Conservation (phyloP, 331 rosid genomes). For the Quercus tomentella region DNA sequence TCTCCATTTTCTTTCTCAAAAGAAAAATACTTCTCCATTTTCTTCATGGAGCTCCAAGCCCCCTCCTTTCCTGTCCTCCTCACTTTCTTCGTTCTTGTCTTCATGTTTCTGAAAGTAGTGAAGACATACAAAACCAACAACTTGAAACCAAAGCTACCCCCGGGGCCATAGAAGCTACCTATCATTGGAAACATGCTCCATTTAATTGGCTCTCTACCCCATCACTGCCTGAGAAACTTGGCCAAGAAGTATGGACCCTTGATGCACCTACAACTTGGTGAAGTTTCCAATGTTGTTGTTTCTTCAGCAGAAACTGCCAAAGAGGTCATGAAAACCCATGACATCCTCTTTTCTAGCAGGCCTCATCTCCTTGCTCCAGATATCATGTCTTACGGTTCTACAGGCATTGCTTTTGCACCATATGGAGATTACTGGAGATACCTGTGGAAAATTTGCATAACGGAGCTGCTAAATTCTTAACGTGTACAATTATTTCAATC, state of each 20-base stretch:
- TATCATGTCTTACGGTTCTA: not conserved
- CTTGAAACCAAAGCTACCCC: conserved; percentile 3
- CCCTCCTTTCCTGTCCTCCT: too few relatives aligned
- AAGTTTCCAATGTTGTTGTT: too few relatives aligned
- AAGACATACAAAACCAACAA: not conserved
- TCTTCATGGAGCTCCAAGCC: too few relatives aligned
- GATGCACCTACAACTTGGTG: too few relatives aligned
- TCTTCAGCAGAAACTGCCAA: not conserved
- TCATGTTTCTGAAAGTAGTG: conserved; percentile 1
- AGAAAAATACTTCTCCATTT: too few relatives aligned
- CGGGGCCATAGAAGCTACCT: conserved; percentile 35
- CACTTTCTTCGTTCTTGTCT: not conserved
- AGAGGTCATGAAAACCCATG: conserved; percentile 23
- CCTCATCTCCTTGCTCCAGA: not conserved
- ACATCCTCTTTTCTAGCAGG: not conserved
- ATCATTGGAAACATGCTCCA: conserved; percentile 35
- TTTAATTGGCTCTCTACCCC: conserved; percentile 19
- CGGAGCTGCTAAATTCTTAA: conserved; percentile 17
- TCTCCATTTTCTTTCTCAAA: too few relatives aligned
- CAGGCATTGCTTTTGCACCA: not conserved
- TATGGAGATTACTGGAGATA: conserved; percentile 22
- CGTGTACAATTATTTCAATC: conserved; percentile 14
- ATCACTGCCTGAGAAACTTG: conserved; percentile 1
- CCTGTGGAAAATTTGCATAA: conserved; percentile 2
- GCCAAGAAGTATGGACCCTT: too few relatives aligned